Conservation (phyloP, 805 yeast genomes). For the Ogataea ganodermae region DNA sequence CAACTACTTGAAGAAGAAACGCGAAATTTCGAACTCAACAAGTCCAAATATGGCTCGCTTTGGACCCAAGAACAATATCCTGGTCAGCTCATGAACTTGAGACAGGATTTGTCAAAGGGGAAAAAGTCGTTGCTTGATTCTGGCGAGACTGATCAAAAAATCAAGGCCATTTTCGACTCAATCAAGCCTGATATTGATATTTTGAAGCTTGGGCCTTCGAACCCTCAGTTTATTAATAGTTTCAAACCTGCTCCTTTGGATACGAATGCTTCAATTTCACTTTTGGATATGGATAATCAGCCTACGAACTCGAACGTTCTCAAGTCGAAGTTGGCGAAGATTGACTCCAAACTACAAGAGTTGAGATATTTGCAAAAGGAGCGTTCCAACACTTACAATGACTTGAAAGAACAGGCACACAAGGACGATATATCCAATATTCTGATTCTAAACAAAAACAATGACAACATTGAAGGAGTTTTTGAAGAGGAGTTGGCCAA, state of each 20-base stretch:
- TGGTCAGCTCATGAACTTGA: slow-evolving; percentile 15
- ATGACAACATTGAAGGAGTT: slow-evolving; percentile 47
- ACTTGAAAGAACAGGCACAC: slow-evolving; percentile 69
- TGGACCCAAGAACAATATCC: slow-evolving; percentile 37
- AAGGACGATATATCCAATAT: slow-evolving; percentile 82
- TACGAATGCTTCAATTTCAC: slow-evolving; percentile 31
- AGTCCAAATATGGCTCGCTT: slow-evolving; percentile 36
- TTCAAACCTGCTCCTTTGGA: not conserved
- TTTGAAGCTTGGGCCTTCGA: slow-evolving; percentile 46
- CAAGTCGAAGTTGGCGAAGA: slow-evolving; percentile 42
- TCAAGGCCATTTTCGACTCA: slow-evolving; percentile 49
- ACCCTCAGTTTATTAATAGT: slow-evolving; percentile 22
- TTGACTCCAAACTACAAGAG: slow-evolving; percentile 61
- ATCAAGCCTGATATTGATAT: slow-evolving; percentile 44
- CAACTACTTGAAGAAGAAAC: slow-evolving; percentile 36
- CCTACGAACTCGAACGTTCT: slow-evolving; percentile 31
- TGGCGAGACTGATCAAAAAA: slow-evolving; percentile 55
- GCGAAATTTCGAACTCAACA: slow-evolving; percentile 35
- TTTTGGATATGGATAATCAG: slow-evolving; percentile 69
- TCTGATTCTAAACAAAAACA: slow-evolving; percentile 55
- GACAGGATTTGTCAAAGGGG: slow-evolving; percentile 41
- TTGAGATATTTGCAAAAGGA: slow-evolving; percentile 65
- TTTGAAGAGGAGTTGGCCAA: slow-evolving; percentile 76
- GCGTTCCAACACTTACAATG: slow-evolving; percentile 58
- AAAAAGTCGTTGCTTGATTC: slow-evolving; percentile 66